Base-by-base conservation (phyloP, 768 basidiomycete genomes). In the Leccinum truebloodii region DNA sequence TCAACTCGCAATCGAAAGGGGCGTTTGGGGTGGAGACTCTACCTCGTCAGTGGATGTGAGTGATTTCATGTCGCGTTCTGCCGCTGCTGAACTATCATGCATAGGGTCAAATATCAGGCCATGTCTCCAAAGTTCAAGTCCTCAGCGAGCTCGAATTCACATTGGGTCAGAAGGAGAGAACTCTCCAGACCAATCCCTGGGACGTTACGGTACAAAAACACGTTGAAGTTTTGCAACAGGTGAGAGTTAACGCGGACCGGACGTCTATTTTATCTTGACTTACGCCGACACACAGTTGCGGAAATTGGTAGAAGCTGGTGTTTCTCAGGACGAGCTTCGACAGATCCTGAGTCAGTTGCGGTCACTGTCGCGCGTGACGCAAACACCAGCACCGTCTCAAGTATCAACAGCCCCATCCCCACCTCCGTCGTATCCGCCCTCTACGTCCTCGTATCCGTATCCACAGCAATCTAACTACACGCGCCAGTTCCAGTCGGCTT, bases 1-100 rank as follows among this genome's bases (percentile, higher is more conserved):
- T 20, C 95, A 98, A 72, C 77, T 86, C 48, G 84, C 87, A 16
- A 90, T 98, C 62, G 97, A 98, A 74, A 82, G 86, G 20, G 87
- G 88, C 37, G 84, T 94, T 34, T 94, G 92, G 89, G 88, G 86
- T 30, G 81, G 83, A 35, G 80, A 81, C 53, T 79, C 78, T 16
- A 65, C 77, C 24, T 73, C 72, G 53, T 64, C 62, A 24, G 61
- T 68, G 16, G 78, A 75, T 35, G 83, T 83, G 67, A 65, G 82
- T 77, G 48, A 48, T 39, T 60, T 24, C 52, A 48, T 59, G 1
- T 59, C 41, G n/a, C 18, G 4, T 8, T 49, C 22, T 5, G 24
- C 49, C 2, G 7, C 24, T 20, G 52, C 54, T n/a, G 58, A 56
- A 35, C 28, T 44, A 48, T 46, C 67, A 57, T 55, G 76, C 74